Percentiles rank a stretch among this genome's conserved stretches.
Conservation (phyloP, 2,329 filamentous ascomycete genomes). For the Fusarium paranaense region DNA sequence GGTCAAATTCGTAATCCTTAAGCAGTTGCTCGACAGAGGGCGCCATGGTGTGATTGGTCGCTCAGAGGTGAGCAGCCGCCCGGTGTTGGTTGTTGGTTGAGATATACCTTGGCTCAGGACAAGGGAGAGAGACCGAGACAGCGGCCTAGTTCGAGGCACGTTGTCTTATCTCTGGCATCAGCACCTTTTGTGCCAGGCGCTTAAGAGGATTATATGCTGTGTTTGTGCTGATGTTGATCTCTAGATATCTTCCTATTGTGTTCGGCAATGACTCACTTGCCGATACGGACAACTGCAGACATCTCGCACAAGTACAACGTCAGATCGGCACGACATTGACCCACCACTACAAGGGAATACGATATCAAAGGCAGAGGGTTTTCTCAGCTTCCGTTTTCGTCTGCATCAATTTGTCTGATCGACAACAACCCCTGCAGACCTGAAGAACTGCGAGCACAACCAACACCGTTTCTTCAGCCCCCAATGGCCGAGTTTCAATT, state of each 20-base stretch:
- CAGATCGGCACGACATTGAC: conserved; percentile 5
- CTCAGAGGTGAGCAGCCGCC: not conserved
- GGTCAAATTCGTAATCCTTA: conserved; percentile 41
- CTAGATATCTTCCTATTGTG: not conserved
- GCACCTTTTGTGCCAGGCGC: not conserved
- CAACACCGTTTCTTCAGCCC: conserved; percentile 52
- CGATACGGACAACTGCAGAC: not conserved
- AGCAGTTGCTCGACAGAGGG: conserved; percentile 43
- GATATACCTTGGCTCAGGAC: not conserved
- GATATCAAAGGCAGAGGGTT: not conserved
- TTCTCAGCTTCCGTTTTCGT: not conserved
- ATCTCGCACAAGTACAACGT: not conserved
- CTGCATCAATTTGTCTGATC: not conserved
- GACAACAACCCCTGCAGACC: not conserved
- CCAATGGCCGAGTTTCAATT: conserved; percentile 39
- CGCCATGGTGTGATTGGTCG: conserved; percentile 29
- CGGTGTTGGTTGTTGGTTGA: conserved; percentile 17
- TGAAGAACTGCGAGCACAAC: conserved; percentile 29
- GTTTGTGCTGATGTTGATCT: not conserved
- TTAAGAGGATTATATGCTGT: not conserved
- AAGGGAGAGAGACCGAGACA: not conserved
- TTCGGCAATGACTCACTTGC: conserved; percentile 5
- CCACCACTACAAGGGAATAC: not conserved
- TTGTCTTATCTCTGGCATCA: not conserved
- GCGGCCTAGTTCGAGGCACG: not conserved